Conservation (phyloP, 2,329 filamentous ascomycete species). For the Ophiostoma himal-ulmi region DNA sequence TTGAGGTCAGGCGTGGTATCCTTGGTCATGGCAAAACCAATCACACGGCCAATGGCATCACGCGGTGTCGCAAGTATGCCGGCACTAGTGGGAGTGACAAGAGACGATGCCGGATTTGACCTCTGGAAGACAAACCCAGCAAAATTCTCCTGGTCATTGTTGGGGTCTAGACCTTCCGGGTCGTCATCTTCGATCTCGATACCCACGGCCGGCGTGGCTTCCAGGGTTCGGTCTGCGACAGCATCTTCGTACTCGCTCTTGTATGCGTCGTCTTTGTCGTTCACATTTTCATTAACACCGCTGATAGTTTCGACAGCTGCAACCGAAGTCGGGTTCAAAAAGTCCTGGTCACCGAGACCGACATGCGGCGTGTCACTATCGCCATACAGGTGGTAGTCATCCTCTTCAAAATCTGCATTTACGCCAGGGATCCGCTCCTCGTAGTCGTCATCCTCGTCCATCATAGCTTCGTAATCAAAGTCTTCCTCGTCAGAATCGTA, state of each 20-base stretch:
- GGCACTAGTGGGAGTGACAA: conserved; percentile 46
- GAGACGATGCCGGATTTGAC: conserved; percentile 46
- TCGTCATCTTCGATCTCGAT: conserved; percentile 27
- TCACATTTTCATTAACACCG: not conserved
- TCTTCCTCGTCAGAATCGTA: conserved; percentile 58
- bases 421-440: conserved; percentile 62
- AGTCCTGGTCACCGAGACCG: not conserved
- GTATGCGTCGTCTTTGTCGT: not conserved
- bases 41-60: conserved; percentile 49
- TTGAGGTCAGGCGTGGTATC: conserved; percentile 37
- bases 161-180: conserved; percentile 39
- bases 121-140: conserved; percentile 54
- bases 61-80: conserved; percentile 48
- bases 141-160: conserved; percentile 56
- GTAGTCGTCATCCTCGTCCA: conserved; percentile 59
- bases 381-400: conserved; percentile 36
- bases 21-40: conserved; percentile 52
- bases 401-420: conserved; percentile 41
- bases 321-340: not conserved
- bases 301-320: conserved; percentile 47
- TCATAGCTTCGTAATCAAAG: conserved; percentile 58
- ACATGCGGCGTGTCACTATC: conserved; percentile 26
- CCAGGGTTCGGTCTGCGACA: not conserved
- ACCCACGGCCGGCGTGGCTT: conserved; percentile 23
- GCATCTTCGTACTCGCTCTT: not conserved